Percentiles rank a stretch among this genome's conserved stretches.
phyloP scores from a whole-genome alignment of 495 filamentous ascomycete genomes.

The Amniculicola lignicola region DNA sequence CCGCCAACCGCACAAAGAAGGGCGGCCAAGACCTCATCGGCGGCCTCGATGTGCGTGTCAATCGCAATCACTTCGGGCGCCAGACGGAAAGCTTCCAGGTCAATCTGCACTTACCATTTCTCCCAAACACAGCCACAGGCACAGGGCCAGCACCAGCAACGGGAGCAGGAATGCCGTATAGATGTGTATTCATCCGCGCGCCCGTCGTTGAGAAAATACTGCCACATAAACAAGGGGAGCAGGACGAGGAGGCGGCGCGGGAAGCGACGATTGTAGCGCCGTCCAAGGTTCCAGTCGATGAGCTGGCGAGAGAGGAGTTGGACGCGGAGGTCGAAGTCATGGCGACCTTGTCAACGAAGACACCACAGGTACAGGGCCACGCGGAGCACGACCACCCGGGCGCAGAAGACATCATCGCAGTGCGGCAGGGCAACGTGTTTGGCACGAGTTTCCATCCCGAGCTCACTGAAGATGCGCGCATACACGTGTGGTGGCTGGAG shows the following conservation, averaged over 20 bases:
- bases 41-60: conserved; percentile 84
- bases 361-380: conserved; percentile 25
- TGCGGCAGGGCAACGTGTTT: conserved; percentile 89
- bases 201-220: conserved; percentile 87
- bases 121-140: conserved; percentile 43
- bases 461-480: conserved; percentile 80
- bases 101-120: conserved; percentile 70
- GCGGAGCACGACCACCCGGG: conserved; percentile 39
- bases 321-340: conserved; percentile 55
- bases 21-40: conserved; percentile 93
- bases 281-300: conserved; percentile 41
- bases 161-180: conserved; percentile 53
- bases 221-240: conserved; percentile 51
- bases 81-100: conserved; percentile 91
- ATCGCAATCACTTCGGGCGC: conserved; percentile 93
- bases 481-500: conserved; percentile 90
- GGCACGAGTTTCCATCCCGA: conserved; percentile 98
- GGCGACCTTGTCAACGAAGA: conserved; percentile 51
- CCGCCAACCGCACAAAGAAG: conserved; percentile 81
- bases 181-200: conserved; percentile 88
- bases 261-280: conserved; percentile 69
- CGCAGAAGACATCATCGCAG: conserved; percentile 78
- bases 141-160: no score
- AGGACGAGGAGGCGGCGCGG: conserved; percentile 48
- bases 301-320: conserved; percentile 30